phyloP scores from a whole-genome alignment of 1,284 basidiomycete genomes.

The Tetrapyrgos nigripes region DNA sequence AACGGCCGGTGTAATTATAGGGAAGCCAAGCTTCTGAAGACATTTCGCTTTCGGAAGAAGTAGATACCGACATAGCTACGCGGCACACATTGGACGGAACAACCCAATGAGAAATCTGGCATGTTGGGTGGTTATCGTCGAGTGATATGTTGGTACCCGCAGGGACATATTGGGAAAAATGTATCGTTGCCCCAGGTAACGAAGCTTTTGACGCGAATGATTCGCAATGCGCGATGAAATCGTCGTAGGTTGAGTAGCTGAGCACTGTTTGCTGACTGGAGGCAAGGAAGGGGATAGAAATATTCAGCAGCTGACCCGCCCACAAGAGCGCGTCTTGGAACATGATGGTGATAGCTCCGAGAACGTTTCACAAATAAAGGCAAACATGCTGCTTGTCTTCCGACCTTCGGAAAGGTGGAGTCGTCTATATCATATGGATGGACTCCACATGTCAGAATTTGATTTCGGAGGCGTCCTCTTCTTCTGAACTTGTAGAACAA shows the following conservation, averaged over 20 bases:
- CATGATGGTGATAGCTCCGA: too few relatives aligned
- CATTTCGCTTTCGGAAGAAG: slow-evolving; percentile 23
- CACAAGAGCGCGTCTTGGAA: slow-evolving; percentile 4
- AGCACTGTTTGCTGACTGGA: neutral
- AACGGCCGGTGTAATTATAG: slow-evolving; percentile 19
- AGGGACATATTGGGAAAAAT: slow-evolving; percentile 10
- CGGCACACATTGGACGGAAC: slow-evolving; percentile 15
- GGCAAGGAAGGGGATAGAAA: neutral
- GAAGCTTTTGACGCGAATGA: neutral
- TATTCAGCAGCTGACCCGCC: slow-evolving; percentile 1
- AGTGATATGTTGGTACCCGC: slow-evolving; percentile 12
- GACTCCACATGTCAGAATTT: neutral
- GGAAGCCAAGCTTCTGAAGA: slow-evolving; percentile 26
- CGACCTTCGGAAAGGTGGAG: too few relatives aligned
- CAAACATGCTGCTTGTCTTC: too few relatives aligned
- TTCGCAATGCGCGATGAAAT: slow-evolving; percentile 1
- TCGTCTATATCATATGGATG: neutral
- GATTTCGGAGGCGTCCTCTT: neutral
- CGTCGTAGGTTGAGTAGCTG: neutral
- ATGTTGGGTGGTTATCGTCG: slow-evolving; percentile 12
- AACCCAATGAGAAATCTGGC: slow-evolving; percentile 3
- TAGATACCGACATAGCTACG: slow-evolving; percentile 12
- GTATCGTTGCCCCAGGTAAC: neutral
- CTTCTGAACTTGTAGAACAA: neutral
- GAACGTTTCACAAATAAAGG: too few relatives aligned